A percentile compares a stretch with the other conserved stretches of the same genome.
These are phyloP conservation scores for Neofusicoccum umdonicola DNA, from an alignment of 2,329 filamentous ascomycete genomes.

Conservation along the genomic window DNA sequence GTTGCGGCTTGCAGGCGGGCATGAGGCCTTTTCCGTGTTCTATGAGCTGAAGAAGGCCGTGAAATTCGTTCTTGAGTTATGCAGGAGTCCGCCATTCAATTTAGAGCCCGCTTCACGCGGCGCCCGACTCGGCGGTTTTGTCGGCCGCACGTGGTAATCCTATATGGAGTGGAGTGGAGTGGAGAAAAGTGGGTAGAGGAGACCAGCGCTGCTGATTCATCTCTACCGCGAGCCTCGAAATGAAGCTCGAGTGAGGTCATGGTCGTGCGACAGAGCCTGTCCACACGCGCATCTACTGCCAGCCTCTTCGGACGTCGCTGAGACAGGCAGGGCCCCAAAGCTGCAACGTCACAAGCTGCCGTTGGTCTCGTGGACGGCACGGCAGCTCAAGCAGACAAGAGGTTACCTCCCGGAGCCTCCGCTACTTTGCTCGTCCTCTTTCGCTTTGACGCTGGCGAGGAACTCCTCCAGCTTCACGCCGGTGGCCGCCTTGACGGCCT, in stretches of 20 bases:
- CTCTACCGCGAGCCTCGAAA: background rate
- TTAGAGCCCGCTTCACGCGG: background rate
- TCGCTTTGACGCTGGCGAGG: conserved; percentile 5
- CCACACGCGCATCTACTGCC: background rate
- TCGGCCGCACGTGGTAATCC: conserved; percentile 4
- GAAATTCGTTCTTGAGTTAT: background rate
- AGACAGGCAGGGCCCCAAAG: background rate
- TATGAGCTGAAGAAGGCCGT: conserved; percentile 1
- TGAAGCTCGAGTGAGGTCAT: conserved; percentile 4
- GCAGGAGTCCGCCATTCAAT: conserved; percentile 4
- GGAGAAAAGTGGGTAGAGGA: background rate
- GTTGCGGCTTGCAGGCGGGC: background rate
- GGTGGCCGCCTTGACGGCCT: conserved; percentile 26
- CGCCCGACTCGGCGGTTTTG: background rate
- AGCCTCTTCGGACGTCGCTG: conserved; percentile 2
- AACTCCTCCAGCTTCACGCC: conserved; percentile 22
- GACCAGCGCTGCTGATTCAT: conserved; percentile 1
- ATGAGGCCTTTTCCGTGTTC: background rate
- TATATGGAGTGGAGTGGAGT: conserved; percentile 8
- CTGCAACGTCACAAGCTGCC: background rate
- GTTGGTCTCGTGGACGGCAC: background rate
- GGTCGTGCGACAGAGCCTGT: background rate
- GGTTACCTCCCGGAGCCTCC: background rate
- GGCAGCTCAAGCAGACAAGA: background rate
- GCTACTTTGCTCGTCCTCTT: conserved; percentile 20